Base-by-base conservation (phyloP, 2,329 filamentous ascomycete genomes). In the Colletotrichum sp. region DNA sequence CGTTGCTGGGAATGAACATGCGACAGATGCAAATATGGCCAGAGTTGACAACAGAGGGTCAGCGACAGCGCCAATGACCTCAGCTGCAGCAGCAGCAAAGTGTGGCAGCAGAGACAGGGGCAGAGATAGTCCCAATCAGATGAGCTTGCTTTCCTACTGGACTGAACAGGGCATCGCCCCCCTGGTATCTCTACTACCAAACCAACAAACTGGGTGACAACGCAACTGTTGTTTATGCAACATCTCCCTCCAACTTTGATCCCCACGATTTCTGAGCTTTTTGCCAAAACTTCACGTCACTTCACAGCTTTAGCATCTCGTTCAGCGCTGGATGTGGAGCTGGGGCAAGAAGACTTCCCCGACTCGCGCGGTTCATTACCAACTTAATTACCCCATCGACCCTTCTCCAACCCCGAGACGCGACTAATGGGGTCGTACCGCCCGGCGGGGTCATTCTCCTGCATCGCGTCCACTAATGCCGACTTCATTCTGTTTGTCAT, bases 401-500 rank as follows among this genome's bases (percentile, higher is more conserved):
- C 43, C 59, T n/a, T 69, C 66, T 70, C 71, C 67, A 65, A 71
- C 67, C 14, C 70, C 63, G 7, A 57, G n/a, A 64, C 59, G 43
- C 59, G 59, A 61, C 28, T 13, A 21, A 32, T 64, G 61, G 71
- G 39, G 65, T 68, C 65, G 24, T 34, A 26, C 7, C 12, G 13
- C 18, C n/a, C 14, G 24, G 52, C 61, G 68, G 72, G 55, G 68
- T 61, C 32, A 39, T 6, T 63, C 10, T 39, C 9, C 10, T 28
- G 14, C 68, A 66, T 72, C 61, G 13, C 61, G 39, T 28, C 63
- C 24, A 30, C 43, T 63, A 63, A 67, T 68, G 39, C 34, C 68
- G 55, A 72, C 39, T 63, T 67, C 69, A 74, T 30, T 72, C 16
- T 72, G 61, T 72, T 72, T 74, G 69, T 72, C 72, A 72, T 72